Percentiles rank a stretch among this genome's conserved stretches.
Evolutionary conservation across 139 green algal genomes (phyloP).

Genomic region (Choricystis sp.): DNA sequence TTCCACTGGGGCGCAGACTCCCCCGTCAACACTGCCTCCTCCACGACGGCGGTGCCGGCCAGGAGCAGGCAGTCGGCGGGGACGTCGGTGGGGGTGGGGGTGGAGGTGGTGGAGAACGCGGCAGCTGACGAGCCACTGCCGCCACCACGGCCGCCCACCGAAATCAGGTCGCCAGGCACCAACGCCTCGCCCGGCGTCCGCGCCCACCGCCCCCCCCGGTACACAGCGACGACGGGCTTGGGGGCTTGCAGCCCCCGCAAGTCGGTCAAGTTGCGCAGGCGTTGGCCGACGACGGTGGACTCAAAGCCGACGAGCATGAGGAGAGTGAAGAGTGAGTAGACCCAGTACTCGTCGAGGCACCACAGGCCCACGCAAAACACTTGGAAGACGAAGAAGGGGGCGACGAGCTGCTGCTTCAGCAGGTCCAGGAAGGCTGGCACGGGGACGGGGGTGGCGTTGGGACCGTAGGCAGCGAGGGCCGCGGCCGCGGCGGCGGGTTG

Average conservation of each 20-base stretch:
- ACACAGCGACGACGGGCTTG: constrained; percentile 36
- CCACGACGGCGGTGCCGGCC: constrained; percentile 75
- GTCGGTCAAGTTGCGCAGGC: constrained; percentile 71
- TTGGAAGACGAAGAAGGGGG: constrained; percentile 96
- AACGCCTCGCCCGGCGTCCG: constrained; percentile 54
- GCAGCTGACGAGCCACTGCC: background rate
- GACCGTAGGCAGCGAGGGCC: constrained; percentile 42
- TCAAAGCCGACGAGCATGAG: constrained; percentile 96
- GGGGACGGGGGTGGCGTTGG: constrained; percentile 56
- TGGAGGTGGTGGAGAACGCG: background rate
- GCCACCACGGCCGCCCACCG: background rate
- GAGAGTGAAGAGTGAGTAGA: constrained; percentile 98
- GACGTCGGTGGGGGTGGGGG: constrained; percentile 37
- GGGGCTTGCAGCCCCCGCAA: constrained; percentile 64
- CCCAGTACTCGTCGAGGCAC: constrained; percentile 87
- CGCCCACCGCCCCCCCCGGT: constrained; percentile 49
- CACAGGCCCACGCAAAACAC: constrained; percentile 90
- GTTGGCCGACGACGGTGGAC: constrained; percentile 81
- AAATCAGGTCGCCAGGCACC: constrained; percentile 65
- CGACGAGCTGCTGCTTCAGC: constrained; percentile 82
- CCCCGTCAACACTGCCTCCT: constrained; percentile 92
- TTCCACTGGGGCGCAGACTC: constrained; percentile 86
- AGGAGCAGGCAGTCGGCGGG: constrained; percentile 83
- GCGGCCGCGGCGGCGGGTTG: constrained; percentile 21
- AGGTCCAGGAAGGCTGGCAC: constrained; percentile 54